phyloP scores from a whole-genome alignment of 1,284 basidiomycete genomes.

The Ceratobasidium sp. region DNA sequence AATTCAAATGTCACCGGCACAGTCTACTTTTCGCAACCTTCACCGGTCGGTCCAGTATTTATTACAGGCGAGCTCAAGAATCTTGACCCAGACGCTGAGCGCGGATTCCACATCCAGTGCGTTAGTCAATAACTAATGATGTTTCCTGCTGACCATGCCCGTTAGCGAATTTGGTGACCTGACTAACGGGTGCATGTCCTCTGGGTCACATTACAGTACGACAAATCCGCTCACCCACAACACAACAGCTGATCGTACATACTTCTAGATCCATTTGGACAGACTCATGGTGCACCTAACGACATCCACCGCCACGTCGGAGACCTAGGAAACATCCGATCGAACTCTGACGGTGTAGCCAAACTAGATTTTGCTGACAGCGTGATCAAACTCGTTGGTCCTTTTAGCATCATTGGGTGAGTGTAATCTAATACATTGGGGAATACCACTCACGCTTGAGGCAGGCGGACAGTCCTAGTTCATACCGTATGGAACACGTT shows the following conservation, averaged over 20 bases:
- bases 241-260: too few species aligned
- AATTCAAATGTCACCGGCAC: constrained; percentile 66
- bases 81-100: constrained; percentile 64
- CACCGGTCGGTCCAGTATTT: constrained; percentile 61
- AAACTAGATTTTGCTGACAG: constrained; percentile 66
- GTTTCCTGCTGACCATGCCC: not conserved
- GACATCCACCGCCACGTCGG: constrained; percentile 72
- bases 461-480: constrained; percentile 65
- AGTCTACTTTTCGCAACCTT: constrained; percentile 68
- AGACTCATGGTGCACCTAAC: constrained; percentile 69
- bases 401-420: constrained; percentile 72
- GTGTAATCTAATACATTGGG: constrained; percentile 43
- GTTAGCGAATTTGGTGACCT: constrained; percentile 71
- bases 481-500: constrained; percentile 59
- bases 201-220: constrained; percentile 73
- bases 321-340: constrained; percentile 77
- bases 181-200: constrained; percentile 70
- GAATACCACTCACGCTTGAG: not conserved
- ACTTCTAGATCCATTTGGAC: constrained; percentile 66
- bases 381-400: constrained; percentile 72
- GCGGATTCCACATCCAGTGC: constrained; percentile 83
- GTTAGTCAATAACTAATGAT: constrained; percentile 46
- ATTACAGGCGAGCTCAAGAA: constrained; percentile 68
- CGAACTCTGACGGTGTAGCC: constrained; percentile 66
- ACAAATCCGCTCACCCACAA: not conserved